phyloP scores from a whole-genome alignment of 352 stramenopile genomes.

The Globisporangium radiosum region DNA sequence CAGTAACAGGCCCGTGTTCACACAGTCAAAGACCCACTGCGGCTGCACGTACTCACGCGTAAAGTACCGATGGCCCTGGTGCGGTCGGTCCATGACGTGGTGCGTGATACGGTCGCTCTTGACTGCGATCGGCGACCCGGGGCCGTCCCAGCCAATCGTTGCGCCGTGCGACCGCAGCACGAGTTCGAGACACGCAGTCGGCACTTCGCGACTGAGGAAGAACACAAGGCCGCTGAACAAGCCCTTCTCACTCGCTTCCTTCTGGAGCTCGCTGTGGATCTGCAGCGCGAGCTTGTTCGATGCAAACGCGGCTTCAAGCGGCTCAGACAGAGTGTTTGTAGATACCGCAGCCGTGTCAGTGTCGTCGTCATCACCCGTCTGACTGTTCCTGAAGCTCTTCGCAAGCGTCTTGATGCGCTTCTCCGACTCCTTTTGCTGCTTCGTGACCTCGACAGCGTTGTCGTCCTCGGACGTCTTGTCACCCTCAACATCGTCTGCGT shows the following conservation, averaged over 20 bases:
- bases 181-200: conserved; percentile 92
- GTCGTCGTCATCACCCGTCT: conserved; percentile 56
- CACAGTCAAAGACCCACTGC: conserved; percentile 98
- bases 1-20: conserved; percentile 95
- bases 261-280: conserved; percentile 75
- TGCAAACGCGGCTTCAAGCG: conserved; percentile 86
- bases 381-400: conserved; percentile 29
- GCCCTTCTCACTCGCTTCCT: conserved; percentile 63
- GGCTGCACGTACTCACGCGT: conserved; percentile 97
- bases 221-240: conserved; percentile 85
- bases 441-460: conserved; percentile 12
- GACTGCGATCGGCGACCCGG: conserved; percentile 86
- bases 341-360: conserved; percentile 31
- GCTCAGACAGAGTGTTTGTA: conserved; percentile 87
- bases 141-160: conserved; percentile 94
- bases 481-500: conserved; percentile 21
- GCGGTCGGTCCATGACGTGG: conserved; percentile 94
- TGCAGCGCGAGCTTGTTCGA: conserved; percentile 75
- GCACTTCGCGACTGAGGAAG: conserved; percentile 95
- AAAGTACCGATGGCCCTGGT: conserved; percentile 85
- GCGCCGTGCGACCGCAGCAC: conserved; percentile 93
- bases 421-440: conserved; percentile 87
- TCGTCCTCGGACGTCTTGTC: conserved; percentile 28
- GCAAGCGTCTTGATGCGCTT: conserved; percentile 76
- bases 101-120: conserved; percentile 95